Conservation (phyloP, 2,329 filamentous ascomycete species). For the Neonectria coccinea region DNA sequence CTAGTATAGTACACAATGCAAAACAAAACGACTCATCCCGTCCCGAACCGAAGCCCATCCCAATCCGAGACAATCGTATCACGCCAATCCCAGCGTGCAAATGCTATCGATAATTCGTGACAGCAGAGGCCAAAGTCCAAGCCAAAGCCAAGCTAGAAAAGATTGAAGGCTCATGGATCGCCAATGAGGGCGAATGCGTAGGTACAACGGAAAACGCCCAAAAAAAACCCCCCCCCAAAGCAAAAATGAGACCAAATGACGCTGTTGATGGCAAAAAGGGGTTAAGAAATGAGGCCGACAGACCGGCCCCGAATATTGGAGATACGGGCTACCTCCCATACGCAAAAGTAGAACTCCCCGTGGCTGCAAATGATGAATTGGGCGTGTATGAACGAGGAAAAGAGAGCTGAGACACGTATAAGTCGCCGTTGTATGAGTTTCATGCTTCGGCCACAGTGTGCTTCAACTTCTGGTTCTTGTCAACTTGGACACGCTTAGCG, state of each 20-base stretch:
- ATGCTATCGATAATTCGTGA: slow-evolving; percentile 8
- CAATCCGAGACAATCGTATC: slow-evolving; percentile 9
- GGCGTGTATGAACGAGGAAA: not conserved
- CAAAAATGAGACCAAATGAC: not conserved
- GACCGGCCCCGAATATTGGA: not conserved
- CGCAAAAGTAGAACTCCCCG: not conserved
- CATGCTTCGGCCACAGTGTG: slow-evolving; percentile 26
- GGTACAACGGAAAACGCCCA: not conserved
- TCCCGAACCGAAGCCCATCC: slow-evolving; percentile 2
- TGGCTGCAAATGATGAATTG: not conserved
- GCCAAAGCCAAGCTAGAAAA: slow-evolving; percentile 11
- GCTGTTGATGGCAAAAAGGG: not conserved
- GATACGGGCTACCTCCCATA: not conserved
- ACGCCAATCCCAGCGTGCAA: slow-evolving; percentile 13
- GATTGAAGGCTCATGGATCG: not conserved
- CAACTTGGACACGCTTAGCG: slow-evolving; percentile 51
- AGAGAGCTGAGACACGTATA: not conserved
- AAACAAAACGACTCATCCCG: slow-evolving; percentile 13
- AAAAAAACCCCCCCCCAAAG: not conserved
- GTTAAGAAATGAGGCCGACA: not conserved
- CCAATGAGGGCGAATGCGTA: not conserved
- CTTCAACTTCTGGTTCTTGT: slow-evolving; percentile 38
- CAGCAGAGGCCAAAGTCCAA: slow-evolving; percentile 1
- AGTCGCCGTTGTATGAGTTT: not conserved
- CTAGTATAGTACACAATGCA: slow-evolving; percentile 25